These are phyloP conservation scores for Amphibolis antarctica DNA, from an alignment of 106 monocot species.

Conservation along the genomic window DNA sequence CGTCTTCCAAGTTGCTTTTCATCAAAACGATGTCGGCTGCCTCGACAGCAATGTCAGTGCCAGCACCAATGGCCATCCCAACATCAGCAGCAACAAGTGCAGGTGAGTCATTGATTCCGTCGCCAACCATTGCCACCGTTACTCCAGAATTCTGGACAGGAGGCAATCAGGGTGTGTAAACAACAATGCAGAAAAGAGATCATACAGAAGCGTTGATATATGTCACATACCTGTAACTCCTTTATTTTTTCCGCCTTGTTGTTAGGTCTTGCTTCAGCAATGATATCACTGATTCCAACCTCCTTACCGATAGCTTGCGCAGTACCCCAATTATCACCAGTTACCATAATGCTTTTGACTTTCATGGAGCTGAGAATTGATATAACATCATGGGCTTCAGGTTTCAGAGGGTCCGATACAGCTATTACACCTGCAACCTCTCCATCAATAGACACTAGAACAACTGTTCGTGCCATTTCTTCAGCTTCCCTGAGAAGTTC, in stretches of 20 bases:
- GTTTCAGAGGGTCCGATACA: constrained; percentile 78
- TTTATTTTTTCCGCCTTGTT: constrained; percentile 77
- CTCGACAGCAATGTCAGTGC: constrained; percentile 89
- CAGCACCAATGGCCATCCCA: constrained; percentile 89
- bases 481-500: constrained; percentile 65
- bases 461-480: constrained; percentile 53
- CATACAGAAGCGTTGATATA: background rate
- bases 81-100: constrained; percentile 86
- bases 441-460: constrained; percentile 52
- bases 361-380: constrained; percentile 83
- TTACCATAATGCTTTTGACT: constrained; percentile 83
- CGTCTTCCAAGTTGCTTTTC: constrained; percentile 92
- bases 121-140: constrained; percentile 91
- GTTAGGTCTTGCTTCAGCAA: constrained; percentile 79
- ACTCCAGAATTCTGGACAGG: constrained; percentile 50
- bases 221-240: constrained; percentile 50
- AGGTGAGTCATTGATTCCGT: constrained; percentile 90
- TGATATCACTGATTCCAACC: constrained; percentile 52
- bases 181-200: background rate
- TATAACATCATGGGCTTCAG: constrained; percentile 67
- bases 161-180: background rate
- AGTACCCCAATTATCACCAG: constrained; percentile 93
- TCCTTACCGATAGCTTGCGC: constrained; percentile 73
- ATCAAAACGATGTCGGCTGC: constrained; percentile 95
- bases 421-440: constrained; percentile 66